Percentiles rank a stretch among this genome's conserved stretches.
These are phyloP conservation scores for Lumnitzera littorea DNA, from an alignment of 345 rosid genomes.

Conservation along the genomic window DNA sequence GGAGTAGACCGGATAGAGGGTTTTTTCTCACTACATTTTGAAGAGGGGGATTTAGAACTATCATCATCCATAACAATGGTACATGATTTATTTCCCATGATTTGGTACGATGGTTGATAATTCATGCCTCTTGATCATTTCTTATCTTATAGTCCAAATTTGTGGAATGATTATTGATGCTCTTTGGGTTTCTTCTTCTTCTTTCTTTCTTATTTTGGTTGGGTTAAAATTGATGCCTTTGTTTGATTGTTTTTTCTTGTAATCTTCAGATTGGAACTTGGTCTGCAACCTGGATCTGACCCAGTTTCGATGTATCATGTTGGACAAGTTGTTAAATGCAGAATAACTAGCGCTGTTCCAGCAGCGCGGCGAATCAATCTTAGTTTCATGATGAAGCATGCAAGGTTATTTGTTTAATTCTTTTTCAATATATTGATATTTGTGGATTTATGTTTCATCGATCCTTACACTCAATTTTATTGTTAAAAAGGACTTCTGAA, in stretches of 20 bases:
- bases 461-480: constrained; percentile 6
- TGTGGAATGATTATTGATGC: constrained; percentile 10
- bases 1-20: no score
- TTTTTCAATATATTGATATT: no score
- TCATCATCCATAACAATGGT: no score
- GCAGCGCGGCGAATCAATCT: constrained; percentile 71
- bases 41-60: no score
- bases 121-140: no score
- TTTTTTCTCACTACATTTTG: no score
- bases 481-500: constrained; percentile 53
- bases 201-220: no score
- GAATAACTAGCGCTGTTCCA: constrained; percentile 58
- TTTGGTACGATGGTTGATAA: no score
- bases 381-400: constrained; percentile 68
- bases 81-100: no score
- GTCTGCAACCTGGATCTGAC: constrained; percentile 67
- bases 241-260: constrained; percentile 17
- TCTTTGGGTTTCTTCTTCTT: no score
- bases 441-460: no score
- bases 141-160: no score
- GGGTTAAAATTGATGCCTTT: constrained; percentile 1
- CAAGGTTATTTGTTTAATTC: constrained; percentile 33
- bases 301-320: constrained; percentile 66
- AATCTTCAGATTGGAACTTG: constrained; percentile 76
- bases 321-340: constrained; percentile 96